These are phyloP conservation scores for Colletotrichum gigasporum DNA, from an alignment of 2,329 filamentous ascomycete species.

Conservation along the genomic window DNA sequence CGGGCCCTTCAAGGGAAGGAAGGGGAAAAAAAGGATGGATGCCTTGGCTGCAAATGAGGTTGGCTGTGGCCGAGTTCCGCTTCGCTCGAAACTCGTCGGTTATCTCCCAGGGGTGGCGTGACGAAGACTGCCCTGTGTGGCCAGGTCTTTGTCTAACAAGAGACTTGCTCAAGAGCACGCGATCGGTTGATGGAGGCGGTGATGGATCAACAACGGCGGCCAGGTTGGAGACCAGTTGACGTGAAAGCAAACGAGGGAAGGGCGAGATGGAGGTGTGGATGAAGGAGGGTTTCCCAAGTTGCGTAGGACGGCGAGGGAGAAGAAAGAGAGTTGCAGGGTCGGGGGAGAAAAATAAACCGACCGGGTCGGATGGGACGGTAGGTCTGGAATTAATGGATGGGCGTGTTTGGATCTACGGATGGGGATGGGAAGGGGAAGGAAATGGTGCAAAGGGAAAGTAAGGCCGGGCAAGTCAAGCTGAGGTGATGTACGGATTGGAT, in stretches of 20 bases:
- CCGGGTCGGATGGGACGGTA: constrained; percentile 13
- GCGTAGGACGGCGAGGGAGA: constrained; percentile 7
- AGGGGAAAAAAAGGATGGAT: constrained; percentile 19
- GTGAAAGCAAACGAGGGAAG: neutral
- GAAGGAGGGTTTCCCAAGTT: constrained; percentile 2
- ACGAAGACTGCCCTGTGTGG: constrained; percentile 19
- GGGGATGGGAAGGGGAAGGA: neutral
- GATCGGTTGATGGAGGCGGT: neutral
- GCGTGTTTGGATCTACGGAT: neutral
- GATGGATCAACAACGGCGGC: neutral
- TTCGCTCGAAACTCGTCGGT: constrained; percentile 31
- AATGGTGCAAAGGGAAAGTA: constrained; percentile 4
- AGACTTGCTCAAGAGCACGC: neutral
- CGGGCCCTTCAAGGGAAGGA: constrained; percentile 16
- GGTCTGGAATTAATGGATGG: constrained; percentile 13
- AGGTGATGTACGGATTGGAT: neutral
- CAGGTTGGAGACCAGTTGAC: neutral
- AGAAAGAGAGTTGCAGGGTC: neutral
- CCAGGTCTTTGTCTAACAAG: constrained; percentile 15
- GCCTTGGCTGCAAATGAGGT: constrained; percentile 31
- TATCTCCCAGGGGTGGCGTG: constrained; percentile 30
- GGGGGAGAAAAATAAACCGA: constrained; percentile 10
- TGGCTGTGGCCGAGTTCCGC: constrained; percentile 30
- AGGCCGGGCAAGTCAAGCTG: neutral
- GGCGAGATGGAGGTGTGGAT: neutral